phyloP scores from a whole-genome alignment of 164 flowering plant genomes.

The Umbilicus rupestris region DNA sequence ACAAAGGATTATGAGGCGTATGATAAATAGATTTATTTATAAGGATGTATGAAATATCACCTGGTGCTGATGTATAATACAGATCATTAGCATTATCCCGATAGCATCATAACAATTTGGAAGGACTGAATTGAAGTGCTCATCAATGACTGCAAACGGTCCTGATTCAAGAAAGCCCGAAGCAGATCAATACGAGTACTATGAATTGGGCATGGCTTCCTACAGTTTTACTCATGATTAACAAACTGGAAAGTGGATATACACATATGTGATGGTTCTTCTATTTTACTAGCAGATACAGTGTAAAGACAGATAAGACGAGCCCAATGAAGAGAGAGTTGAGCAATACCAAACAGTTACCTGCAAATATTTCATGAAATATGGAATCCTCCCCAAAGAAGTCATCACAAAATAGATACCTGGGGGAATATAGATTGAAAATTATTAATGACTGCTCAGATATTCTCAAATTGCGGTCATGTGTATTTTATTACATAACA shows the following conservation, averaged over 20 bases:
- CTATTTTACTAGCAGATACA: not conserved
- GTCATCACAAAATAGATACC: constrained; percentile 90
- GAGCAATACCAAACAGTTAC: constrained; percentile 21
- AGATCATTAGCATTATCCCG: constrained; percentile 97
- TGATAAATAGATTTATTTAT: not conserved
- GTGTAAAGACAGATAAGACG: not conserved
- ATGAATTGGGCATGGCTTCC: not conserved
- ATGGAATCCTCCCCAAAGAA: constrained; percentile 92
- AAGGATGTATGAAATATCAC: constrained; percentile 21
- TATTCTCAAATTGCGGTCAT: not conserved
- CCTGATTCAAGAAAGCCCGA: constrained; percentile 34
- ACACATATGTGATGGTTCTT: not conserved
- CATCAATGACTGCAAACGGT: constrained; percentile 86
- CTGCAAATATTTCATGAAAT: constrained; percentile 88
- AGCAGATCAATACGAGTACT: not conserved
- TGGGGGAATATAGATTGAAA: constrained; percentile 20
- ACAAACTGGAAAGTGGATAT: not conserved
- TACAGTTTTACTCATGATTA: not conserved
- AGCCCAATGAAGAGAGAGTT: not conserved
- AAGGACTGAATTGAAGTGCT: constrained; percentile 75
- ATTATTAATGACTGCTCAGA: not conserved
- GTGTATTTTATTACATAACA: not conserved
- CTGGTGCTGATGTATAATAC: constrained; percentile 90
- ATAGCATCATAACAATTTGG: constrained; percentile 93
- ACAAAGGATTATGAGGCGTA: not conserved